Evolutionary conservation across 352 stramenopile species (phyloP).

Genomic region (Globisporangium radiosum): DNA sequence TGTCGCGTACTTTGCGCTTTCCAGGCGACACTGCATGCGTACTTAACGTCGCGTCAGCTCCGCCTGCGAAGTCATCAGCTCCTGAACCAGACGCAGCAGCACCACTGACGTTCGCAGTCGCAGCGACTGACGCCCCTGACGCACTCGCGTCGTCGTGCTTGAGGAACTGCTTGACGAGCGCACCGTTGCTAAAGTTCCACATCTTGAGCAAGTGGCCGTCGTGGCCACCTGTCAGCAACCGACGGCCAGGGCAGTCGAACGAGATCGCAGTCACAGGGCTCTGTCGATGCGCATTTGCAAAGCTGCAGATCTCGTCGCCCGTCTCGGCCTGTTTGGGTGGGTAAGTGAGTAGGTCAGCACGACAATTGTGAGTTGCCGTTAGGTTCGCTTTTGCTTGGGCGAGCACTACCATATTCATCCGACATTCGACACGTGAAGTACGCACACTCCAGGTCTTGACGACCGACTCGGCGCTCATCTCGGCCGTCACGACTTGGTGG

Average conservation of each 20-base stretch:
- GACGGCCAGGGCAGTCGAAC: slow-evolving; percentile 72
- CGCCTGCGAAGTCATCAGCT: background rate
- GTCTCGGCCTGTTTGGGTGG: slow-evolving; percentile 38
- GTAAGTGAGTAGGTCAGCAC: background rate
- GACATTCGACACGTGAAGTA: background rate
- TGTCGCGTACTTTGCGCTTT: slow-evolving; percentile 50
- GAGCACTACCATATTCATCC: background rate
- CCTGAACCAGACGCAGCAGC: background rate
- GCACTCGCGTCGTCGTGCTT: slow-evolving; percentile 36
- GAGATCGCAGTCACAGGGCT: slow-evolving; percentile 75
- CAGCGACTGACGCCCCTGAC: background rate
- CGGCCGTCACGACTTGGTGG: slow-evolving; percentile 74
- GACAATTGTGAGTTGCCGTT: background rate
- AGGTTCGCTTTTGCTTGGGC: background rate
- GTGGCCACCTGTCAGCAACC: slow-evolving; percentile 77
- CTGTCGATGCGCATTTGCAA: slow-evolving; percentile 53
- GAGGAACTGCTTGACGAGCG: slow-evolving; percentile 77
- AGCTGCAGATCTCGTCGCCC: slow-evolving; percentile 78
- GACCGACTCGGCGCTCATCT: slow-evolving; percentile 64
- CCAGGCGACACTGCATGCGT: slow-evolving; percentile 3
- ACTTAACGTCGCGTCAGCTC: background rate
- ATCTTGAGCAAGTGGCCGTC: slow-evolving; percentile 76
- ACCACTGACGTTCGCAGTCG: too few species aligned
- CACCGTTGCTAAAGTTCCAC: slow-evolving; percentile 89
- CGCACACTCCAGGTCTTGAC: slow-evolving; percentile 74